phyloP scores from a whole-genome alignment of 2,329 filamentous ascomycete species.

The Leptoxyphium fumago region DNA sequence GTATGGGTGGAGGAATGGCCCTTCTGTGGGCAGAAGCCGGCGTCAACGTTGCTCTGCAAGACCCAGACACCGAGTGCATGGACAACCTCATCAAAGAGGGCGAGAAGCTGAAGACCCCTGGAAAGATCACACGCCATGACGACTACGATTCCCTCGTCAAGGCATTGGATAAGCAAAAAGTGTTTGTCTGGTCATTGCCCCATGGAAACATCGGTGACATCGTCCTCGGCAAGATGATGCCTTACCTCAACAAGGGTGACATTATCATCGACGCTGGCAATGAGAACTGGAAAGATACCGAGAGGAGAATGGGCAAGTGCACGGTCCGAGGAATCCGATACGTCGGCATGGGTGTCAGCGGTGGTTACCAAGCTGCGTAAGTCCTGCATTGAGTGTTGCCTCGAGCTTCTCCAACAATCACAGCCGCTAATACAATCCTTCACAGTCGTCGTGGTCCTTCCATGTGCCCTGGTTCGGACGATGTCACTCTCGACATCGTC shows the following conservation, averaged over 20 bases:
- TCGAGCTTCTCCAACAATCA: no score
- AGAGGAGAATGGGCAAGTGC: constrained; percentile 39
- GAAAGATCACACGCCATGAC: constrained; percentile 24
- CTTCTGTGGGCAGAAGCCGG: constrained; percentile 44
- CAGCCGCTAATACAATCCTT: no score
- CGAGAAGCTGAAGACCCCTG: constrained; percentile 18
- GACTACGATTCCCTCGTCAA: constrained; percentile 38
- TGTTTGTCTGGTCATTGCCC: constrained; percentile 20
- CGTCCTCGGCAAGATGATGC: constrained; percentile 32
- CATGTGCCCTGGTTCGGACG: constrained; percentile 51
- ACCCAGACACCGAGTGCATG: constrained; percentile 37
- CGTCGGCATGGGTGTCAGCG: constrained; percentile 53
- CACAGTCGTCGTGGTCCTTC: constrained; percentile 42
- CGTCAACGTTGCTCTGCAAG: constrained; percentile 39
- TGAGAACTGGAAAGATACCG: constrained; percentile 50
- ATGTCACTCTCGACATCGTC: constrained; percentile 40
- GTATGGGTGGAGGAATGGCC: constrained; percentile 46
- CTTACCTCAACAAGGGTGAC: constrained; percentile 43
- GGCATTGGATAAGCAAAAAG: constrained; percentile 29
- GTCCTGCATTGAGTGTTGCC: neutral
- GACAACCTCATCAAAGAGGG: constrained; percentile 28
- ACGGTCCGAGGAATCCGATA: constrained; percentile 45
- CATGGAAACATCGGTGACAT: constrained; percentile 30
- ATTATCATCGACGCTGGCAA: constrained; percentile 57
- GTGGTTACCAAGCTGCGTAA: constrained; percentile 50